Percentiles rank a stretch among this genome's conserved stretches.
Conservation (phyloP, 352 stramenopile species). For the Globisporangium irregulare region DNA sequence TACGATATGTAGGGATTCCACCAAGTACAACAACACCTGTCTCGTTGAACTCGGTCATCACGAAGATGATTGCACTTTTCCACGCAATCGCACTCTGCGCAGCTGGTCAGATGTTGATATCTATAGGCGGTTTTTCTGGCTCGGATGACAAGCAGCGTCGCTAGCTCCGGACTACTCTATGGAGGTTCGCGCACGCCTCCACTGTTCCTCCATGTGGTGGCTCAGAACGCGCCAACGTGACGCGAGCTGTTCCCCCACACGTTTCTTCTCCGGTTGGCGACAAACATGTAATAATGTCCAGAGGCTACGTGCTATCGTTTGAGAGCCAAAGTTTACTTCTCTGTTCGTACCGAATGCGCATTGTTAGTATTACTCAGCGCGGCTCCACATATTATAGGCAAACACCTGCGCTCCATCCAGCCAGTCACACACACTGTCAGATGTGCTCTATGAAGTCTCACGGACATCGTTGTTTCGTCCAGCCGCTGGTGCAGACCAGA, state of each 20-base stretch:
- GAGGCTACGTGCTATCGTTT: neutral
- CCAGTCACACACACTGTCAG: neutral
- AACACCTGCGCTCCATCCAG: neutral
- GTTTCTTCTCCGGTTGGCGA: neutral
- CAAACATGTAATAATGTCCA: too few species aligned
- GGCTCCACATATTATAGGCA: neutral
- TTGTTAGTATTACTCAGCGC: neutral
- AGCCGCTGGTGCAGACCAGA: neutral
- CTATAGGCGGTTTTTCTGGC: neutral
- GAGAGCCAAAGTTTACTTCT: neutral
- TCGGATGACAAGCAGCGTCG: neutral
- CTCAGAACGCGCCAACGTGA: neutral
- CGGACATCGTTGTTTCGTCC: neutral
- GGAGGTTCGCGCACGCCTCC: neutral
- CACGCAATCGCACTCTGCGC: neutral
- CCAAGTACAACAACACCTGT: too few species aligned
- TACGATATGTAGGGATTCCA: too few species aligned
- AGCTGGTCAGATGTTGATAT: neutral
- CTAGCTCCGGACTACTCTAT: neutral
- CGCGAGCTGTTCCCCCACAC: neutral
- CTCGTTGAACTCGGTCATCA: neutral
- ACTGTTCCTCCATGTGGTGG: neutral
- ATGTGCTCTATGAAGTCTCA: neutral
- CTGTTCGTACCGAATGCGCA: neutral
- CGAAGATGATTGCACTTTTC: neutral